Percentiles rank a stretch among this genome's conserved stretches.
Evolutionary conservation across 2,329 filamentous ascomycete genomes (phyloP).

Genomic region (Nemania serpens): DNA sequence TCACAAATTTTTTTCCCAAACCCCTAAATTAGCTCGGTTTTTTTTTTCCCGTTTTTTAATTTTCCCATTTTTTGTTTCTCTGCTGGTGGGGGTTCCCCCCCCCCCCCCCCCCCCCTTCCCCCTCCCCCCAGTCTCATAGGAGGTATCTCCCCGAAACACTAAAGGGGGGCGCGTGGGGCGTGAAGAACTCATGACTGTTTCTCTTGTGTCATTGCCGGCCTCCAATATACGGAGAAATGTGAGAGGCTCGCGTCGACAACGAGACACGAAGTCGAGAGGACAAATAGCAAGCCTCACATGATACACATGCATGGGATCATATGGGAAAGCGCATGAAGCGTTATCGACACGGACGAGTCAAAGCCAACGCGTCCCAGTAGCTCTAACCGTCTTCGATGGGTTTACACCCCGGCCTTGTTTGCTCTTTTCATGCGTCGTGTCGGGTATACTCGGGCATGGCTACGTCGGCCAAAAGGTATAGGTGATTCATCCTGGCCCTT

Average conservation of each 20-base stretch:
- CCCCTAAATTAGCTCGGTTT: too few relatives aligned
- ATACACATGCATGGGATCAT: constrained; percentile 7
- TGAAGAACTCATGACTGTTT: not conserved
- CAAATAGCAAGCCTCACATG: constrained; percentile 11
- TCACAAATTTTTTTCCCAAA: too few relatives aligned
- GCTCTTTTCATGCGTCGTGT: constrained; percentile 8
- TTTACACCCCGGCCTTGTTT: constrained; percentile 16
- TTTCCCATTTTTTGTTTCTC: too few relatives aligned
- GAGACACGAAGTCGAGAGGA: not conserved
- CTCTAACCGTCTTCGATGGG: not conserved
- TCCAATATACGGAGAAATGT: constrained; percentile 2
- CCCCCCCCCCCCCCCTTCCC: too few relatives aligned
- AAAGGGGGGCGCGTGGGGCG: not conserved
- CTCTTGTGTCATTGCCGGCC: constrained; percentile 2
- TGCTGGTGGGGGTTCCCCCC: too few relatives aligned
- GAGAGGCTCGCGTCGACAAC: constrained; percentile 11
- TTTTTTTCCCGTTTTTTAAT: too few relatives aligned
- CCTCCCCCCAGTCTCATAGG: too few relatives aligned
- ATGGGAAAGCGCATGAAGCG: constrained; percentile 18
- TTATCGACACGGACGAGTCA: constrained; percentile 6
- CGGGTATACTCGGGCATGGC: not conserved
- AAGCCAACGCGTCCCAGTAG: not conserved
- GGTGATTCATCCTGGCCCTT: constrained; percentile 2
- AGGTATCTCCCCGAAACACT: not conserved
- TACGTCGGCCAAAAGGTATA: too few relatives aligned